Percentiles rank a stretch among this genome's conserved stretches.
Evolutionary conservation across 139 green algal species (phyloP).

Genomic region (Closterium sp.): DNA sequence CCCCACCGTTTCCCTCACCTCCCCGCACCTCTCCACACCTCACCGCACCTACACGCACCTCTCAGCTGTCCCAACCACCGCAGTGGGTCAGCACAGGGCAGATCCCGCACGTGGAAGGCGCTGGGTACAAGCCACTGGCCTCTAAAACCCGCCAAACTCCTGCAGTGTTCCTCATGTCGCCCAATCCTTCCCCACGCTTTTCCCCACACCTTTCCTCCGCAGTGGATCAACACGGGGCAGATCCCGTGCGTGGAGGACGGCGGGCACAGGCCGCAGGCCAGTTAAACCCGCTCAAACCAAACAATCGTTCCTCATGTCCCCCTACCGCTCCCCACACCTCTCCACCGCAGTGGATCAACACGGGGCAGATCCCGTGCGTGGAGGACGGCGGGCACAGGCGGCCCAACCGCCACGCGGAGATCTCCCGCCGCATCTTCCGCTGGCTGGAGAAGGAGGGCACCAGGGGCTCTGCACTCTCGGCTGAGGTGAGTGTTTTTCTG

Average conservation of each 20-base stretch:
- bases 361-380: conserved; percentile 82
- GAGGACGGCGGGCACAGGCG: conserved; percentile 89
- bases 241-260: conserved; percentile 89
- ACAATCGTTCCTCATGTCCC: background rate
- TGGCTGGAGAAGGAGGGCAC: conserved; percentile 23
- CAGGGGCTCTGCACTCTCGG: background rate
- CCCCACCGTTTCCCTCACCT: no score
- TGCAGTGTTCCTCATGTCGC: background rate
- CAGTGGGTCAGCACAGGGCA: conserved; percentile 87
- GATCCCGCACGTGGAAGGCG: conserved; percentile 86
- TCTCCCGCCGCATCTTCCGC: conserved; percentile 78
- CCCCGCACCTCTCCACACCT: no score
- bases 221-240: conserved; percentile 86
- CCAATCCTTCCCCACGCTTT: no score
- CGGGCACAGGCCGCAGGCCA: conserved; percentile 69
- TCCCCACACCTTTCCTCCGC: conserved; percentile 17
- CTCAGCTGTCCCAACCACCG: no score
- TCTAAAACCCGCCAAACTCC: no score
- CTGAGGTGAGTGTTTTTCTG: background rate
- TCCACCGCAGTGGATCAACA: conserved; percentile 78
- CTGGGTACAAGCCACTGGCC: conserved; percentile 75
- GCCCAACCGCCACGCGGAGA: conserved; percentile 88
- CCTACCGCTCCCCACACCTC: background rate
- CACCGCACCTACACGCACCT: no score
- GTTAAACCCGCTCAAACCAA: no score